Base-by-base conservation (phyloP, 1,139 yeast species). In the Scheffersomyces stambukii region DNA sequence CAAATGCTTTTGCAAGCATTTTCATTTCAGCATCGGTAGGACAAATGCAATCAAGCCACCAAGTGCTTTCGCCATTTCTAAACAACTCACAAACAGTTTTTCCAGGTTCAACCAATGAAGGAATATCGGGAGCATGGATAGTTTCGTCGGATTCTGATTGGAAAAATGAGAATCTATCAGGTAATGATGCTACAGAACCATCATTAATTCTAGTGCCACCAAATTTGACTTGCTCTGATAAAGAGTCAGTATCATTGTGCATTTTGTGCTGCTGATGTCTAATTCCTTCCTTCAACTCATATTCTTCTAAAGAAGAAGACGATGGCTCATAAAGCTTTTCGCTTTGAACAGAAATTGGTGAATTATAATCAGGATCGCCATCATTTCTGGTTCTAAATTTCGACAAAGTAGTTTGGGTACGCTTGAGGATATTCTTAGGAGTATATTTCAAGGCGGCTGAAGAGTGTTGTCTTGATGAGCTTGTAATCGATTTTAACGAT, bases 131-230 rank as follows among this genome's bases (percentile, higher is more conserved):
- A 1, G 95, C 84, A 57, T 89, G 96, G 11, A 84, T 70, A 0
- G 97, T 91, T 46, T 82, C 94, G 35, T 86, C 96, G 7, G 78
- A 64, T 34, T 81, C 86, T 0, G 93, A 75, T 23, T 80, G 76
- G 54, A 86, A 89, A 52, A 85, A 85, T 19, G 93, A 76, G 55
- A 83, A 89, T 33, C 97, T 62, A 43, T 83, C 89, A 11, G 88
- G 86, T 75, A 5, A 78, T 59, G 36, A 16, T 25, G 4, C 33
- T 5, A 21, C 20, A 3, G 46, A 37, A 8, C 38, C 46, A 14
- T 52, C 61, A 28, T 53, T 58, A 29, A 57, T 47, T 27, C 52
- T 48, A 6, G 66, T 54, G 2, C 60, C 60, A 3, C 63, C 68
- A 40, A 60, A 59, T 29, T 50, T 50, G 28, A 60, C 63, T 29